Conservation (phyloP, 2,329 filamentous ascomycete genomes). For the Arthroderma uncinatum region DNA sequence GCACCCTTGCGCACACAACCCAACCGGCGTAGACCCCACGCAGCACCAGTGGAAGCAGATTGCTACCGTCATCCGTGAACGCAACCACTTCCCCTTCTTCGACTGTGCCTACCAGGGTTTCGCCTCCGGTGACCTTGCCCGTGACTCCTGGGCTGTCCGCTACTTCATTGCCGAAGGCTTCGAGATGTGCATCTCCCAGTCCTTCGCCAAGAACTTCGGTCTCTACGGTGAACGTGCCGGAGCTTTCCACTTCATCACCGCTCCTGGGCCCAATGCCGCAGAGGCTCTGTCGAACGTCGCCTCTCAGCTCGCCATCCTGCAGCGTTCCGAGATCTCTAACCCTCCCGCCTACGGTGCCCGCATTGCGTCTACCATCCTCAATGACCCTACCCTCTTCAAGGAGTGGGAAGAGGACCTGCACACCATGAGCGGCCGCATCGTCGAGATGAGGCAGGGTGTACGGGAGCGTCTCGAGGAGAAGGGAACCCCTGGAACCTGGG, state of each 20-base stretch:
- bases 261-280: slow-evolving; percentile 55
- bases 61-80: slow-evolving; percentile 61
- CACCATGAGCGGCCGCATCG: slow-evolving; percentile 94
- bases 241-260: slow-evolving; percentile 86
- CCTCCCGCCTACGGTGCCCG: slow-evolving; percentile 88
- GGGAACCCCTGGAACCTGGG: slow-evolving; percentile 81
- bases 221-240: slow-evolving; percentile 94
- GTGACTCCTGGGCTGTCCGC: slow-evolving; percentile 83
- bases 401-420: slow-evolving; percentile 88
- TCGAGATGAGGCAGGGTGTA: slow-evolving; percentile 72
- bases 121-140: slow-evolving; percentile 74
- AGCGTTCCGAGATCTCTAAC: slow-evolving; percentile 95
- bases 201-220: slow-evolving; percentile 58
- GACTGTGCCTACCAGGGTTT: slow-evolving; percentile 97
- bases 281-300: slow-evolving; percentile 55
- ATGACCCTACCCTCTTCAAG: slow-evolving; percentile 66
- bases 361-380: slow-evolving; percentile 74
- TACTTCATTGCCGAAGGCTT: slow-evolving; percentile 94
- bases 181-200: slow-evolving; percentile 48
- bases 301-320: slow-evolving; percentile 83
- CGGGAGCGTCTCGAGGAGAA: slow-evolving; percentile 71
- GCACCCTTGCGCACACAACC: slow-evolving; percentile 95
- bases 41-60: slow-evolving; percentile 90
- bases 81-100: slow-evolving; percentile 93
- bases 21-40: slow-evolving; percentile 90